Evolutionary conservation across 2,329 filamentous ascomycete species (phyloP), one percentile per base, ranked within the genome.

Genomic region (Cladosporium sphaerospermum): DNA sequence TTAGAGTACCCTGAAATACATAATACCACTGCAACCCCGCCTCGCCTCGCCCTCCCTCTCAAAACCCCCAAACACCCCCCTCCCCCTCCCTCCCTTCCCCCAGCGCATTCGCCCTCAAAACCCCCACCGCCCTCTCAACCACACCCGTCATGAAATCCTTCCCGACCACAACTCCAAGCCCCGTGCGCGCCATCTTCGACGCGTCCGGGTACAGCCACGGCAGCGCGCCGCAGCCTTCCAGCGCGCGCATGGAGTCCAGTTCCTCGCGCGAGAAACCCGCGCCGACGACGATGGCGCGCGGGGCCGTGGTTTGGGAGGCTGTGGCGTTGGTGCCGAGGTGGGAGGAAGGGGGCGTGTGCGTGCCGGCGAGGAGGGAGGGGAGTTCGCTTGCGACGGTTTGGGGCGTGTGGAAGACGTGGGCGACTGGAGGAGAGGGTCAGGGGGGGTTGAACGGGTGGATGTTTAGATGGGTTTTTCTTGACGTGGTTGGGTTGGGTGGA

Each of bases 201-300:
- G 54, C 32, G 14, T 58, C 50, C 14, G 59, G 59, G 33, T 56
- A 57, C 41, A 62, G 44, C 57, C 57, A 62, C 8, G 58, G 55
- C 3, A 62, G 31, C 13, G 41, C 53, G 14, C 54, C 33, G n/a
- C 46, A 57, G 28, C 59, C 59, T 23, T 53, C 53, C 5, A 56
- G 23, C 39, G 42, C 43, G 4, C 51, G 53, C 56, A 62, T 61
- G 16, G 56, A 49, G 11, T 59, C 53, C 23, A 63, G 13, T 45
- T 63, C 61, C 14, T 43, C 48, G 11, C 55, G 48, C 9, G 56
- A 55, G 43, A 63, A 63, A 9, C 60, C 61, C 16, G 55, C 60
- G 10, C 61, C 61, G 23, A 62, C 57, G 39, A 62, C 58, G 39
- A 62, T 57, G 9, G 58, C 61, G 31, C 51, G 55, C 9, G 61